Conservation (phyloP, 345 rosid species). For the Excoecaria agallocha region DNA sequence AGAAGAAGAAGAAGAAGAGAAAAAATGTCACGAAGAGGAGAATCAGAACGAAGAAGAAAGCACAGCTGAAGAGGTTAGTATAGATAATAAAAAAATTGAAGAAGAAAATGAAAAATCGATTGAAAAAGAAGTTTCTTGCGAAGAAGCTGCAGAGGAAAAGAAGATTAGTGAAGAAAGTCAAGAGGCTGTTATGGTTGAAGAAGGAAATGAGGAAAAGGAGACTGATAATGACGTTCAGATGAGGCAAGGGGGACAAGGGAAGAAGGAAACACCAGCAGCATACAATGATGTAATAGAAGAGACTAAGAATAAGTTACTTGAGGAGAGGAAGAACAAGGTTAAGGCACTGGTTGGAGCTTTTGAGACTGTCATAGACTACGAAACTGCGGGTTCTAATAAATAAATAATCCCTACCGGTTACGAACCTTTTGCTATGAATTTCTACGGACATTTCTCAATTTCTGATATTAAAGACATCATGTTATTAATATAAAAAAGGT, state of each 20-base stretch:
- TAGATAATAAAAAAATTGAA: conserved; percentile 24
- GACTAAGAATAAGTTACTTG: conserved; percentile 62
- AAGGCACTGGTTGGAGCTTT: conserved; percentile 86
- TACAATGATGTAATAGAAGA: conserved; percentile 84
- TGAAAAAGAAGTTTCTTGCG: neutral
- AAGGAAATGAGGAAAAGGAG: neutral
- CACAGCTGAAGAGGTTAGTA: conserved; percentile 18
- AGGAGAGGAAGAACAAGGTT: conserved; percentile 80
- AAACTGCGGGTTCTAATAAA: conserved; percentile 50
- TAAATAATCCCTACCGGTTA: neutral
- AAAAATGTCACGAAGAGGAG: conserved; percentile 3
- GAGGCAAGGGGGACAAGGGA: conserved; percentile 33
- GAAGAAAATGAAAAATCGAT: neutral
- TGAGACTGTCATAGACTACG: conserved; percentile 81
- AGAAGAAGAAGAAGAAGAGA: neutral
- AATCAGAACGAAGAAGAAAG: neutral
- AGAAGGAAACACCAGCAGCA: conserved; percentile 61
- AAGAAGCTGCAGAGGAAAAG: conserved; percentile 4
- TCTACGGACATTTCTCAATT: too few relatives aligned
- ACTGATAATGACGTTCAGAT: conserved; percentile 14
- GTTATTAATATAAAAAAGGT: too few relatives aligned
- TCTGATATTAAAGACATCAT: too few relatives aligned
- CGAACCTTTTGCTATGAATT: neutral
- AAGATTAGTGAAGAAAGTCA: conserved; percentile 14
- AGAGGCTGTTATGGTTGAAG: neutral